Evolutionary conservation across 78 protist genomes (phyloP), one percentile per base, ranked within the genome.

Genomic region (Dictyostelium brefeldianum): DNA sequence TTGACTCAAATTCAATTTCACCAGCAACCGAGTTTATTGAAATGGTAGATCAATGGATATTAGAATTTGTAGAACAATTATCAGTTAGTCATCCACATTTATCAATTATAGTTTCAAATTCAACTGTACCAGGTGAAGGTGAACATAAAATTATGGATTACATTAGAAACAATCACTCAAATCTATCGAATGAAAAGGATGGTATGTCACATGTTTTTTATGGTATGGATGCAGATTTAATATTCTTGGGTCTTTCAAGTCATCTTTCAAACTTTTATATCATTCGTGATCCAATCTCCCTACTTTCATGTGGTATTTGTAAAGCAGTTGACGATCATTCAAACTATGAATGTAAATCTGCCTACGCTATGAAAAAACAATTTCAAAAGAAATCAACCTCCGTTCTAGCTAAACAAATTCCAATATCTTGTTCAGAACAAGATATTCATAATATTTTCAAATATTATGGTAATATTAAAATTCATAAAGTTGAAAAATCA

Each of bases 171-270:
- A 46, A 90, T 91, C 80, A 75, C 83, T 27, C 46, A 59, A 67
- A 29, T 22, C 51, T 4, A 27, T 89, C 95, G 18, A 95, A 43
- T 17, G 95, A 89, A 80, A 25, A 80, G 22, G 85, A 96, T 20
- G 46, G 92, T 65, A 20, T 56, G 53, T 3, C 95, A 22, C 99
- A 98, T 67, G 20, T 74, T 47, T 62, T 98, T 64, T 95, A 97
- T 92, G 99, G 99, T 47, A 83, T 97, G 82, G 99, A 99, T 78
- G 99, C 99, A 1, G 99, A 99, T 73, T 96, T 99, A 53, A 98
- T 99, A 77, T 97, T 98, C 98, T 94, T 99, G 20, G 96, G 97
- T 3, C 91, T 99, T 4, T 98, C 99, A 22, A 96, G 99, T 14
- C 99, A 99, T 51, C 98, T 98, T 77, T 96, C 97, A 31, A 64